Conservation (phyloP, 2,329 filamentous ascomycete species). For the Xylaria sp. region DNA sequence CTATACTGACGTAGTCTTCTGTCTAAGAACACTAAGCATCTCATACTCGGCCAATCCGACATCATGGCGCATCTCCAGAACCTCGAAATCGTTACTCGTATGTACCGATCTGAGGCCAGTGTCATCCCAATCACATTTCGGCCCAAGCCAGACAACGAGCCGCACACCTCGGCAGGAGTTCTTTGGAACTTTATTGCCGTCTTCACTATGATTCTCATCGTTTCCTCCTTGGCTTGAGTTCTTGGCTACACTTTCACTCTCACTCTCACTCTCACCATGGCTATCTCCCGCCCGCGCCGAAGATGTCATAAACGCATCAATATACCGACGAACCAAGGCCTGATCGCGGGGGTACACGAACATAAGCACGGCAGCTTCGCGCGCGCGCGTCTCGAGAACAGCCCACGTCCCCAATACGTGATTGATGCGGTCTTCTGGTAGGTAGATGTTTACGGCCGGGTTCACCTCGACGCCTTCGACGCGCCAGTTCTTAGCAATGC, state of each 20-base stretch:
- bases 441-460: constrained; percentile 27
- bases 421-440: constrained; percentile 36
- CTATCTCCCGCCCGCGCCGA: background rate
- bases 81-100: constrained; percentile 19
- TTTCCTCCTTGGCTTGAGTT: background rate
- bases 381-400: constrained; percentile 40
- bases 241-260: background rate
- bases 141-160: constrained; percentile 36
- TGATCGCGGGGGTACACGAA: constrained; percentile 51
- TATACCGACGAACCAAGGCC: constrained; percentile 44
- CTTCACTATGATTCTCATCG: too few species aligned
- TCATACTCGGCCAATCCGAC: constrained; percentile 33
- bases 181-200: background rate
- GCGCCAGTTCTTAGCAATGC: constrained; percentile 11
- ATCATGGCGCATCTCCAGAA: constrained; percentile 15
- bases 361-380: constrained; percentile 42
- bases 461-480: constrained; percentile 40
- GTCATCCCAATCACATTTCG: constrained; percentile 35
- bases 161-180: background rate
- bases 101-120: constrained; percentile 14
- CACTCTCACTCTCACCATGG: background rate
- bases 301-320: constrained; percentile 25
- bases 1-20: background rate
- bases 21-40: constrained; percentile 34
- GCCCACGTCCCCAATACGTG: constrained; percentile 50